phyloP scores from a whole-genome alignment of 2,329 filamentous ascomycete genomes.

The Basipetospora chlamydospora region DNA sequence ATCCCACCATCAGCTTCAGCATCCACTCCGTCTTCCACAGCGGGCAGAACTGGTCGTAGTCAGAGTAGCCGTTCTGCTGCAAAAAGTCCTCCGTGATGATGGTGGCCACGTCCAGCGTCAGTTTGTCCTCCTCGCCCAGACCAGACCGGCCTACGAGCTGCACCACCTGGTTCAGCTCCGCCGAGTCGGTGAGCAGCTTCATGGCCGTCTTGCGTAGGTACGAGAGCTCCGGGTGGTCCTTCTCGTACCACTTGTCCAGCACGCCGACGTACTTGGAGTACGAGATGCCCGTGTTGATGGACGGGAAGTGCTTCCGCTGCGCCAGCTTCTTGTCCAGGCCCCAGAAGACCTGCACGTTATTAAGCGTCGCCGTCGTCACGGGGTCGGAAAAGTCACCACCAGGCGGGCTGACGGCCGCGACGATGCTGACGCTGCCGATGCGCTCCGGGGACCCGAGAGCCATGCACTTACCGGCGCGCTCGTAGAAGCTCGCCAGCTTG shows the following conservation, averaged over 20 bases:
- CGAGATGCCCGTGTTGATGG: constrained; percentile 85
- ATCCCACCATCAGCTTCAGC: constrained; percentile 99
- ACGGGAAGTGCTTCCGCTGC: constrained; percentile 97
- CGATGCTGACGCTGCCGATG: constrained; percentile 87
- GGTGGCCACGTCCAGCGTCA: constrained; percentile 81
- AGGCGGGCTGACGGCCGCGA: constrained; percentile 90
- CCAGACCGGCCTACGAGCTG: constrained; percentile 97
- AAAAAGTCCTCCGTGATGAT: constrained; percentile 97
- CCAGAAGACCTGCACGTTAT: constrained; percentile 99
- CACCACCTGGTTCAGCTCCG: constrained; percentile 96
- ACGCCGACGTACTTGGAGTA: constrained; percentile 93
- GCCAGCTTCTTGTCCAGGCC: constrained; percentile 99
- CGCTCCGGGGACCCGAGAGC: constrained; percentile 81
- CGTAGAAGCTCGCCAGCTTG: constrained; percentile 98
- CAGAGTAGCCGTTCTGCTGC: constrained; percentile 97
- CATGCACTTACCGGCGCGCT: constrained; percentile 81
- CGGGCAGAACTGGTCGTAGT: constrained; percentile 98
- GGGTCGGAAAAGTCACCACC: constrained; percentile 99
- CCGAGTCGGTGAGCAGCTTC: constrained; percentile 84
- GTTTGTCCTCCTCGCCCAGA: constrained; percentile 93
- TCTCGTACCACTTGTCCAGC: constrained; percentile 89
- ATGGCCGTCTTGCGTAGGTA: constrained; percentile 83
- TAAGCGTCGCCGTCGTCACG: constrained; percentile 81
- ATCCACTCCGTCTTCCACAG: constrained; percentile 99
- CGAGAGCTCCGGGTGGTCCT: constrained; percentile 88